These are phyloP conservation scores for Sporothrix luriei DNA, from an alignment of 2,329 filamentous ascomycete genomes.

Conservation along the genomic window DNA sequence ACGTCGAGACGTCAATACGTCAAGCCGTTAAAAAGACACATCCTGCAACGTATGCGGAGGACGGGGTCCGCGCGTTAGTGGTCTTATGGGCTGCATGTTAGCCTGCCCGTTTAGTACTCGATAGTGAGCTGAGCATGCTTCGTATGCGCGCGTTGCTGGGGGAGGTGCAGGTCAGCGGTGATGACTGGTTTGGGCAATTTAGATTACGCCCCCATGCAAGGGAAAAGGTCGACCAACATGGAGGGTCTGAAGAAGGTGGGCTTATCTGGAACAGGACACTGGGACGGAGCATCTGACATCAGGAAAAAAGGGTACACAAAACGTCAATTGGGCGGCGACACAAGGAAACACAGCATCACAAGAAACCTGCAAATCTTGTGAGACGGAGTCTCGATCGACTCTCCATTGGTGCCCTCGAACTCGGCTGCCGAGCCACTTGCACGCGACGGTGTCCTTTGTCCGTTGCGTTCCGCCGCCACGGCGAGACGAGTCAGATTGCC, in stretches of 20 bases:
- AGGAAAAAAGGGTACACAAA: conserved; percentile 4
- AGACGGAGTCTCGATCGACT: too few relatives aligned
- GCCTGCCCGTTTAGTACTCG: neutral
- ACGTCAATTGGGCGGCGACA: neutral
- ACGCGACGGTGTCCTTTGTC: conserved; percentile 1
- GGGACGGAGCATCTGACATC: neutral
- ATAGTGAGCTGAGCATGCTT: conserved; percentile 8
- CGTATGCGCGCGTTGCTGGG: conserved; percentile 6
- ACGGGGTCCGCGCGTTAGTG: conserved; percentile 6
- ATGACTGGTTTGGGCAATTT: conserved; percentile 12
- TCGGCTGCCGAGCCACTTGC: neutral
- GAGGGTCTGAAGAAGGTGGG: neutral
- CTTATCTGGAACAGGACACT: conserved; percentile 15
- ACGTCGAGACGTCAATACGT: neutral
- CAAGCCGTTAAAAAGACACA: neutral
- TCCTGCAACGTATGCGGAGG: conserved; percentile 6
- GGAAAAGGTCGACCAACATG: conserved; percentile 10
- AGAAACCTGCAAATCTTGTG: neutral
- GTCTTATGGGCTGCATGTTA: conserved; percentile 6
- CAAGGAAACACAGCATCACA: neutral
- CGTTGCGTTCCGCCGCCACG: neutral
- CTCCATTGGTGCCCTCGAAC: neutral
- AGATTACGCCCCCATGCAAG: conserved; percentile 18
- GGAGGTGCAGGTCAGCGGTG: neutral
- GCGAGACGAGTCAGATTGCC: neutral